Percentiles rank a stretch among this genome's conserved stretches.
These are phyloP conservation scores for Phytophthora fragariaefolia DNA, from an alignment of 352 stramenopile species.

Conservation along the genomic window DNA sequence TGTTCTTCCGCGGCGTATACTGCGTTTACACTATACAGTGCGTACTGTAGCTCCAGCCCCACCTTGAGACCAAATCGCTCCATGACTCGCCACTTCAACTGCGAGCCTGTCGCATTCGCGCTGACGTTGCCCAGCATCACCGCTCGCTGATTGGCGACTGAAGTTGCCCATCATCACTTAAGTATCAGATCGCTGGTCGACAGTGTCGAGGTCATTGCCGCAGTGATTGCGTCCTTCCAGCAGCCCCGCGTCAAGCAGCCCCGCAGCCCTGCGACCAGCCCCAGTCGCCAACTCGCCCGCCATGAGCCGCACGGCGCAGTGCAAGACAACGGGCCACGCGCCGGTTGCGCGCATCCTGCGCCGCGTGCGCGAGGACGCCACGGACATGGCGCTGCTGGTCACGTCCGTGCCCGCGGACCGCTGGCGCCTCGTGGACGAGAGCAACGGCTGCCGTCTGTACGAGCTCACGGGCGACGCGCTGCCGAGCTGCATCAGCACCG, in stretches of 20 bases:
- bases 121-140: not conserved
- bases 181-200: not conserved
- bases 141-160: not conserved
- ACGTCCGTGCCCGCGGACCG: slow-evolving; percentile 30
- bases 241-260: not conserved
- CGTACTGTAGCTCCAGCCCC: no score
- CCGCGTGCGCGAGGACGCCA: slow-evolving; percentile 46
- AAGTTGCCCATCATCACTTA: slow-evolving; percentile 9
- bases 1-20: no score
- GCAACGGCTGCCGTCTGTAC: slow-evolving; percentile 53
- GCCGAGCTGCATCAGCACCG: slow-evolving; percentile 40
- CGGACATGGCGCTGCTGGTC: slow-evolving; percentile 53
- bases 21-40: no score
- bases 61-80: not conserved
- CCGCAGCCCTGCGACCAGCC: no score
- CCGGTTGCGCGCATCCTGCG: slow-evolving; percentile 54
- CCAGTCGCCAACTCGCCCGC: not conserved
- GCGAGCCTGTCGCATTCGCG: not conserved
- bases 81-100: not conserved
- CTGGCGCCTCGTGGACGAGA: slow-evolving; percentile 59
- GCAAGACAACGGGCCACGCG: slow-evolving; percentile 40
- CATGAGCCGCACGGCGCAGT: slow-evolving; percentile 41
- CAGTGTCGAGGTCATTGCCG: not conserved
- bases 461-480: slow-evolving; percentile 55
- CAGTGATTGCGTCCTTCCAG: not conserved